These are phyloP conservation scores for Cytospora schulzeri DNA, from an alignment of 2,329 filamentous ascomycete genomes.

Conservation along the genomic window DNA sequence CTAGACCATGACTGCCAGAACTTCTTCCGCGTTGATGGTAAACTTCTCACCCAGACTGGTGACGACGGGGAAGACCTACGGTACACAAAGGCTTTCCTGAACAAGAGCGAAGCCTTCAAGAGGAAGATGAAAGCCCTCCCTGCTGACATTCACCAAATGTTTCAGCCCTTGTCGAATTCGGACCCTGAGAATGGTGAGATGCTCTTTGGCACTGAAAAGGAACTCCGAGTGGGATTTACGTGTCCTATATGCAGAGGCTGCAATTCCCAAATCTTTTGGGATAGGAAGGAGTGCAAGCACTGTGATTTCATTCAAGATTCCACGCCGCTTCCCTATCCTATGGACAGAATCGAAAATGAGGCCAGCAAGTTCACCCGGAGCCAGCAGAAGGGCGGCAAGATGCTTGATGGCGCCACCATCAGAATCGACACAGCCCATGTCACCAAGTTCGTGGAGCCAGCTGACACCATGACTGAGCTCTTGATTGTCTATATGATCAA, in stretches of 20 bases:
- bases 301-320: constrained; percentile 48
- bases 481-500: constrained; percentile 46
- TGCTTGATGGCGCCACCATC: constrained; percentile 5
- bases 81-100: constrained; percentile 62
- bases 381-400: neutral
- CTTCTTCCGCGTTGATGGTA: constrained; percentile 1
- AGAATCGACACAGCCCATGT: neutral
- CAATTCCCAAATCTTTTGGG: constrained; percentile 62
- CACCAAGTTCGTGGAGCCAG: neutral
- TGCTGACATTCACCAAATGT: constrained; percentile 41
- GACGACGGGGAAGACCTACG: constrained; percentile 37
- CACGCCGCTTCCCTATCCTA: constrained; percentile 6
- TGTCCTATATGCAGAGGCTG: constrained; percentile 67
- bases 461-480: constrained; percentile 28
- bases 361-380: neutral
- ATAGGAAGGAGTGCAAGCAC: constrained; percentile 61
- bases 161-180: constrained; percentile 41
- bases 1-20: neutral
- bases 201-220: constrained; percentile 47
- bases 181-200: constrained; percentile 33
- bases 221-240: constrained; percentile 64
- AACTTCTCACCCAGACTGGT: neutral
- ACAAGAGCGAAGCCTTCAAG: constrained; percentile 50
- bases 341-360: constrained; percentile 9
- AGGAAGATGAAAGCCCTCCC: constrained; percentile 41